Evolutionary conservation across 305 asterid genomes (phyloP), one percentile per base, ranked within the genome.

Genomic region (Solanum hybrid): DNA sequence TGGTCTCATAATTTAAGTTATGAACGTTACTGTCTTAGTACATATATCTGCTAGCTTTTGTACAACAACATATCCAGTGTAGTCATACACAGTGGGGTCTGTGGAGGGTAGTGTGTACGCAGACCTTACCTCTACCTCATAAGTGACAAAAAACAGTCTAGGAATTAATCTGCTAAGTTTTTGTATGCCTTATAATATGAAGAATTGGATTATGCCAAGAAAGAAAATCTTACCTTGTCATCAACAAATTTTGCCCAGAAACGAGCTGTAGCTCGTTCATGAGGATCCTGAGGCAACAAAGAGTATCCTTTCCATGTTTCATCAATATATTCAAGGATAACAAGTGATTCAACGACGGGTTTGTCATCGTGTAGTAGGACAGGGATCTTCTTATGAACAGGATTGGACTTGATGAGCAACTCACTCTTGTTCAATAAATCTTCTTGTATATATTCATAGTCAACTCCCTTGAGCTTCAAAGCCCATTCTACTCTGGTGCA

Each of bases 291-390:
- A 12, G 91, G 92, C 79, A 91, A 51, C 17, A 89, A 2, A 32
- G 91, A 72, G 87, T 37, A n/a, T 34, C 78, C 61, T 24, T 91
- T 91, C 90, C 91, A 91, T 26, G 90, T 81, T 39, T 91, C 92
- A 51, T 89, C 91, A 3, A 91, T 87, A 81, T 91, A 91, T 79
- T 91, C 92, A 75, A 91, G 90, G 82, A 91, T 91, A 45, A 91
- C 81, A 6, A 91, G 89, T 78, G 92, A 91, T 39, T 91, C 92
- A 51, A 61, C 82, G 32, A 89, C 15, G 15, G 91, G 90, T 10
- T 72, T 81, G 3, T 78, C 88, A 31, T 89, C 36, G 84, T 89
- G 90, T 9, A 91, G 34, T 33, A 91, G 79, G 41, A 91, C 92
- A 8, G 92, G 92, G 13, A 91, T 82, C 73, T 81, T 81, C 83